Base-by-base conservation (phyloP, 139 green algal genomes). In the Nannochloris sp. region DNA sequence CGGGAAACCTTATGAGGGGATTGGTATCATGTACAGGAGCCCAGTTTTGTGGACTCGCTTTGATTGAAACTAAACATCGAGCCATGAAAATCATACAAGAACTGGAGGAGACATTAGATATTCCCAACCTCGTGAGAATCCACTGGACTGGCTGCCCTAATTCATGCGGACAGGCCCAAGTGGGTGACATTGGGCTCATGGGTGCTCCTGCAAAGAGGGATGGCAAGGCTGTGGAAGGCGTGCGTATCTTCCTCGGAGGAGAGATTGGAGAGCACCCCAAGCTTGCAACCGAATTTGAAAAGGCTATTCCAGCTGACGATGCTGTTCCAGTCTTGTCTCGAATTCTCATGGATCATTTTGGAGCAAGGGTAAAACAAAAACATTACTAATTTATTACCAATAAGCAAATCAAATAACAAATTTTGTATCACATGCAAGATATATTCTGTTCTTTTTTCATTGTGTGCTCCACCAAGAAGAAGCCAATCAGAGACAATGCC, bases 111-210 rank as follows among this genome's bases (percentile, higher is more conserved):
- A 65, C 88, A 69, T 68, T 98, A 51, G 74, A 96, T 46, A 69
- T 97, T 20, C 76, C 85, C 0, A 53, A 69, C 9, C 20, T 78
- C 0, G 82, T 99, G 12, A 82, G 93, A 69, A 95, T 99, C 26
- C 92, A 98, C 81, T 97, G 84, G 82, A 98, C 93, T 11, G 93
- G 93, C 37, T 99, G 93, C 83, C 93, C 93, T 56, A 99, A 98
- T 85, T 89, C 84, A 14, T 99, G 93, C 69, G 93, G 87, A 4
- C 72, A 79, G 79, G 79, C 69, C 14, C 84, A 95, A 68, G 90
- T 96, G 43, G 91, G 76, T 25, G 91, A 97, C 74, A 94, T 97
- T 56, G 91, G 91, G 0, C 72, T 97, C 12, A 96, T 98, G 86
- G 91, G 91, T 2, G 79, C 77, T 4, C 85, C 87, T n/a, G 84